A percentile compares a stretch with the other conserved stretches of the same genome.
Conservation (phyloP, 257 asterid species). For the Solanum ossicruentum region DNA sequence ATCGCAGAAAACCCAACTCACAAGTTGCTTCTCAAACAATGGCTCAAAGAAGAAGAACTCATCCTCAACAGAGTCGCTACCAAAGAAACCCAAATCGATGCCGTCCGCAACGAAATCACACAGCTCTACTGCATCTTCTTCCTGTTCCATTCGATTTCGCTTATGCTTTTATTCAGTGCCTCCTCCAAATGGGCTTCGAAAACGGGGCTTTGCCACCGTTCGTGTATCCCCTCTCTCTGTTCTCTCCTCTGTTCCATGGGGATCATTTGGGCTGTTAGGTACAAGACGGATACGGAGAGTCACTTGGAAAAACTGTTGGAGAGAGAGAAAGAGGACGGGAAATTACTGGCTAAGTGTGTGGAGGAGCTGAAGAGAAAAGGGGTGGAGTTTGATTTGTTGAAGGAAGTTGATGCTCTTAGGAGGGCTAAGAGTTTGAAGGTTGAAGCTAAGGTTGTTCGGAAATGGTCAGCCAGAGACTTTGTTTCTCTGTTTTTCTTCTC, state of each 20-base stretch:
- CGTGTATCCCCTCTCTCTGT: conserved; percentile 55
- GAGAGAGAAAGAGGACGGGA: conserved; percentile 73
- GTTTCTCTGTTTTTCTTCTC: conserved; percentile 55
- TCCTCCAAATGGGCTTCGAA: conserved; percentile 11
- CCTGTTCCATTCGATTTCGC: conserved; percentile 77
- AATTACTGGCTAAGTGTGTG: conserved; percentile 56
- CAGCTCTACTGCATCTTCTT: conserved; percentile 80
- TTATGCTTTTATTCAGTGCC: conserved; percentile 69
- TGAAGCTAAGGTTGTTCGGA: conserved; percentile 38
- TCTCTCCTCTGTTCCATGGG: conserved; percentile 42
- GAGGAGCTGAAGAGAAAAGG: conserved; percentile 87
- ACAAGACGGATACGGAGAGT: conserved; percentile 41
- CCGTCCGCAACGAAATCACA: conserved; percentile 53
- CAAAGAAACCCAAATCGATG: conserved; percentile 66
- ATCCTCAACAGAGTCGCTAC: conserved; percentile 70
- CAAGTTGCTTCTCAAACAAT: conserved; percentile 87
- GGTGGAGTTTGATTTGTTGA: conserved; percentile 64
- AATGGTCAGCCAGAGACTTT: conserved; percentile 75
- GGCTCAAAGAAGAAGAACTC: conserved; percentile 86
- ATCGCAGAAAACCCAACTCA: conserved; percentile 72
- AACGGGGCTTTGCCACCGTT: conserved; percentile 22
- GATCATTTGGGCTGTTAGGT: conserved; percentile 55
- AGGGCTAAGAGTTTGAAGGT: conserved; percentile 88
- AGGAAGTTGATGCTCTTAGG: conserved; percentile 84
- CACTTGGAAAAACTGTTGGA: conserved; percentile 63